Percentiles rank a stretch among this genome's conserved stretches.
Evolutionary conservation across 176 grass and related monocot species (phyloP).

Genomic region (Carex cristatella): DNA sequence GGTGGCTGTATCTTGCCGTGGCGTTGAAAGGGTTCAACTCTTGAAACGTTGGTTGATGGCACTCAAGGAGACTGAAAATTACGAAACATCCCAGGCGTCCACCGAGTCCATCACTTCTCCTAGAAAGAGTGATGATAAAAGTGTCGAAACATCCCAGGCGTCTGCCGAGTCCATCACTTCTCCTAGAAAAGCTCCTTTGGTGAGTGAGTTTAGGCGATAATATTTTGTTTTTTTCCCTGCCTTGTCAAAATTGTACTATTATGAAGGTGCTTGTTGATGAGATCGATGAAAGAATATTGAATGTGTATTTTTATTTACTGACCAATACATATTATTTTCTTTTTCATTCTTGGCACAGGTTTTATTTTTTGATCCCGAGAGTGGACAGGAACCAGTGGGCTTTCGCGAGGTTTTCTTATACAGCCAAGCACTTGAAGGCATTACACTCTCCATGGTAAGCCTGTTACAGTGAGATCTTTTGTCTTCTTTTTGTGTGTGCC

Average conservation of each 20-base stretch:
- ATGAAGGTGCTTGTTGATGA: background rate
- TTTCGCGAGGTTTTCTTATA: slow-evolving; percentile 88
- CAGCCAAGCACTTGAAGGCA: slow-evolving; percentile 96
- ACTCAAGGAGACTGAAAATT: slow-evolving; percentile 60
- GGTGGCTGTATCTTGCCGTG: slow-evolving; percentile 51
- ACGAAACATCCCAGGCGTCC: slow-evolving; percentile 16
- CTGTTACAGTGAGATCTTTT: slow-evolving; percentile 14
- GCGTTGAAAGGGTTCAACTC: slow-evolving; percentile 54
- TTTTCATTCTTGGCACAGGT: slow-evolving; percentile 31
- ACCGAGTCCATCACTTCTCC: slow-evolving; percentile 15
- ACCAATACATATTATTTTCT: slow-evolving; percentile 12
- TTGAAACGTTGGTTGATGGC: slow-evolving; percentile 65
- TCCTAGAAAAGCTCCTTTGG: slow-evolving; percentile 40
- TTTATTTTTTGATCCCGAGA: slow-evolving; percentile 78
- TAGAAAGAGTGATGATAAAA: too few relatives aligned
- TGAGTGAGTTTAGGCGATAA: slow-evolving; percentile 26
- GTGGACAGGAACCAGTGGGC: slow-evolving; percentile 70
- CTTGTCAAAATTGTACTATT: background rate
- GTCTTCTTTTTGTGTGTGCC: background rate
- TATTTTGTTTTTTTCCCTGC: background rate
- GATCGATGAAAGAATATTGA: background rate
- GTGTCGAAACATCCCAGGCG: background rate
- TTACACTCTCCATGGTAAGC: slow-evolving; percentile 96
- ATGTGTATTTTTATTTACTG: background rate
- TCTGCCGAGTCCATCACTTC: slow-evolving; percentile 39